Conservation (phyloP, 495 filamentous ascomycete species). For the Xylaria flabelliformis region DNA sequence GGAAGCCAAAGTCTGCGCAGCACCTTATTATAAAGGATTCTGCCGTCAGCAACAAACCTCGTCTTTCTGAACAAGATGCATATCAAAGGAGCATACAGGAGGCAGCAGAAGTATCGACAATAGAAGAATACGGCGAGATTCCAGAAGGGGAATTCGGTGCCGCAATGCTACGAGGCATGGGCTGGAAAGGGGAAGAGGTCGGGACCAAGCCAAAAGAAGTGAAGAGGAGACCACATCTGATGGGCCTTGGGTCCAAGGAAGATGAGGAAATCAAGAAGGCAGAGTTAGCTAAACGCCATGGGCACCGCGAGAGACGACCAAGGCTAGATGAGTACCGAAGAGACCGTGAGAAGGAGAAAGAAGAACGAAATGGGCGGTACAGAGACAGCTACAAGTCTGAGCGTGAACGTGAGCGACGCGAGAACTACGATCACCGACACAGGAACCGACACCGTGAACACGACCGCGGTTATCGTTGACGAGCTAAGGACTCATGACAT, state of each 20-base stretch:
- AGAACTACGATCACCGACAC: constrained; percentile 42
- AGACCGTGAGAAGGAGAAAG: constrained; percentile 50
- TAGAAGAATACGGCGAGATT: constrained; percentile 85
- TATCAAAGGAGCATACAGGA: constrained; percentile 71
- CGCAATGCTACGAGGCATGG: constrained; percentile 86
- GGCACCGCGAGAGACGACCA: constrained; percentile 43
- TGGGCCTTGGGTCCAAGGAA: constrained; percentile 83
- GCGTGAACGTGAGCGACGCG: constrained; percentile 51
- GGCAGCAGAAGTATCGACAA: constrained; percentile 75
- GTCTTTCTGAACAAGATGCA: constrained; percentile 66
- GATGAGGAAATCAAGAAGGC: constrained; percentile 64
- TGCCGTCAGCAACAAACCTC: constrained; percentile 39
- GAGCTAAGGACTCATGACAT: constrained; percentile 23
- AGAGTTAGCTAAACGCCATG: constrained; percentile 39
- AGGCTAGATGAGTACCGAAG: constrained; percentile 54
- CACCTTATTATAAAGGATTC: constrained; percentile 35
- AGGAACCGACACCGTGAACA: constrained; percentile 44
- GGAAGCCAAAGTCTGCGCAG: constrained; percentile 44
- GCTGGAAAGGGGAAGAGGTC: constrained; percentile 85
- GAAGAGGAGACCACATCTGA: constrained; percentile 74
- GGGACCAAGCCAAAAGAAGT: constrained; percentile 53
- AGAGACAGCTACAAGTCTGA: constrained; percentile 55
- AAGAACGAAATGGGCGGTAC: constrained; percentile 46
- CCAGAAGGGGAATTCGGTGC: constrained; percentile 95
- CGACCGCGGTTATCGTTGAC: constrained; percentile 34